Percentiles rank a stretch among this genome's conserved stretches.
Evolutionary conservation across 768 basidiomycete species (phyloP).

Genomic region (Amanita pallidorosea): DNA sequence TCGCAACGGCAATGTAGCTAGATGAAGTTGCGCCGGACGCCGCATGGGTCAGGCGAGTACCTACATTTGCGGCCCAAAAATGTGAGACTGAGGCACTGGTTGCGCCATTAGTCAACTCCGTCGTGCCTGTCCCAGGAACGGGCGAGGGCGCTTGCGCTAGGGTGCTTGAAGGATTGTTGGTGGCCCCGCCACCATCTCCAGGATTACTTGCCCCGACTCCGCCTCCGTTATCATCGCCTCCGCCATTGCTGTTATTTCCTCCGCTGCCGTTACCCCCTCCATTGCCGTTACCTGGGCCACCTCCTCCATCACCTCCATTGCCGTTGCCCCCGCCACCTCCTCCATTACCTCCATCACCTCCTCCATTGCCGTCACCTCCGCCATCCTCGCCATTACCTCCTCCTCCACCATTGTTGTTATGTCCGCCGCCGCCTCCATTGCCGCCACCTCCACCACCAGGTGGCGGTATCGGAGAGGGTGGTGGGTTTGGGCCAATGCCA

Average conservation of each 20-base stretch:
- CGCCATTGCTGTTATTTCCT: no score
- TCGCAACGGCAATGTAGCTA: background rate
- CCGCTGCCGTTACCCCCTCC: background rate
- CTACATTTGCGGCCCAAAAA: background rate
- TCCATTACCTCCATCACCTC: background rate
- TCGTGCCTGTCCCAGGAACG: background rate
- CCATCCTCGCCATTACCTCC: background rate
- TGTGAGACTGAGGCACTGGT: background rate
- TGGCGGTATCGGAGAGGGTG: background rate
- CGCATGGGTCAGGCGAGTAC: background rate
- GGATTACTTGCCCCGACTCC: slow-evolving; percentile 3
- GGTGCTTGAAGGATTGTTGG: background rate
- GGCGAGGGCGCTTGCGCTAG: background rate
- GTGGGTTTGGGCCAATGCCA: background rate
- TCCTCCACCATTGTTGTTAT: background rate
- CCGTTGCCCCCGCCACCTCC: slow-evolving; percentile 6
- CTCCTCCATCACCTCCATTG: slow-evolving; percentile 4
- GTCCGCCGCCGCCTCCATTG: background rate
- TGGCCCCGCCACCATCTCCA: background rate
- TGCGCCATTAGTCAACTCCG: background rate
- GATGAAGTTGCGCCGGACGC: background rate
- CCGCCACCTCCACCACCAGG: slow-evolving; percentile 4
- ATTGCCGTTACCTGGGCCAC: slow-evolving; percentile 5
- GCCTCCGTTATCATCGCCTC: no score
- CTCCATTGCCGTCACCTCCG: background rate